These are phyloP conservation scores for Fraxinus ornus DNA, from an alignment of 305 asterid genomes.

Conservation along the genomic window DNA sequence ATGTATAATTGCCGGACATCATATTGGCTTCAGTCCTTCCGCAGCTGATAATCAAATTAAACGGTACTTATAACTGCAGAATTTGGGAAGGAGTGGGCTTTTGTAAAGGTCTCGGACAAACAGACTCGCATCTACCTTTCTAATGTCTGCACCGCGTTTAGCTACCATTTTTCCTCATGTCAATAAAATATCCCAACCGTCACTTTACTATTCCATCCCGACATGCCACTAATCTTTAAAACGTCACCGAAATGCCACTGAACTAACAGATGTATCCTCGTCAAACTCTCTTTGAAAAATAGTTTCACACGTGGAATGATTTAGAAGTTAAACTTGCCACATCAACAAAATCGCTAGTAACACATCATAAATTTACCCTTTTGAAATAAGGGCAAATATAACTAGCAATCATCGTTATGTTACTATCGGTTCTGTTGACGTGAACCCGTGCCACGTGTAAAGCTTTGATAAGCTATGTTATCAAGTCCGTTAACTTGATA, in stretches of 20 bases:
- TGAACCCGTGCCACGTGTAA: neutral
- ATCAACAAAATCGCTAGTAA: neutral
- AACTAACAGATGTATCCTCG: neutral
- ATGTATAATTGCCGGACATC: conserved; percentile 91
- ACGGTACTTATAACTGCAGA: neutral
- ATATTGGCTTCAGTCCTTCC: conserved; percentile 39
- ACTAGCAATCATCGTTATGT: neutral
- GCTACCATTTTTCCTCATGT: neutral
- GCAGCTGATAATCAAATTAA: neutral
- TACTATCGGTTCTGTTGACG: neutral
- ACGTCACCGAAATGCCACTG: neutral
- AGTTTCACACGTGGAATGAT: neutral
- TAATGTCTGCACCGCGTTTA: neutral
- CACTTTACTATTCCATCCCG: neutral
- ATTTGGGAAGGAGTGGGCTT: neutral
- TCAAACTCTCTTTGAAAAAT: neutral
- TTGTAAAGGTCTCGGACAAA: neutral
- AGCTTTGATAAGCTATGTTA: neutral
- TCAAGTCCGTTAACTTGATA: neutral
- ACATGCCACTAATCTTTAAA: neutral
- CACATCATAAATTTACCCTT: neutral
- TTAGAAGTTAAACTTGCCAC: neutral
- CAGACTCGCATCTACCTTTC: neutral
- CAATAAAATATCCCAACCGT: neutral
- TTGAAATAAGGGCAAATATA: neutral